Base-by-base conservation (phyloP, 2,329 filamentous ascomycete genomes). In the Sordariomycetes sp. region DNA sequence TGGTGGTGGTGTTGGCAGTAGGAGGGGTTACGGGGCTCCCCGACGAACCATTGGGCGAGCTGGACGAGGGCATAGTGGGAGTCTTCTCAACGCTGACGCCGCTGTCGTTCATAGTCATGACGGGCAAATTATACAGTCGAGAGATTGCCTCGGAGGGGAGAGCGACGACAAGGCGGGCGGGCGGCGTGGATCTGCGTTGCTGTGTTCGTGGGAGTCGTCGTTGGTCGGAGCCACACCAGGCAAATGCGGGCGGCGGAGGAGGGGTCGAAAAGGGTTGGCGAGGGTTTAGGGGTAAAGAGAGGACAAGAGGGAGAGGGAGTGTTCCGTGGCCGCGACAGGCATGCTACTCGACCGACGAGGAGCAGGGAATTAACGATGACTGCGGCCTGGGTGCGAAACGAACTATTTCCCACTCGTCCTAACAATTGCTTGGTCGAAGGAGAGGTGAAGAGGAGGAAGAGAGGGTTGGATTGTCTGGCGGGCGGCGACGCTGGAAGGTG, bases 41-140 rank as follows among this genome's bases (percentile, higher is more conserved):
- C 56, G 56, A 58, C 56, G 57, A 52, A 55, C 57, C 57, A 59
- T 59, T 59, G 35, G 53, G 52, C 52, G 53, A 59, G 43, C 51
- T 55, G 7, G 48, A 28, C 25, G 57, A 28, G 53, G 57, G 24
- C 52, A 59, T 59, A 25, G 57, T 40, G 28, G 57, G 53, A 55
- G 57, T 55, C 53, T 59, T 54, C 24, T 59, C 57, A 24, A 51
- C 37, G 37, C 55, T 59, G 52, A 59, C 53, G 40, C 53, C 40
- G 57, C 57, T 59, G 37, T 59, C 57, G 32, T 59, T 59, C 37
- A 59, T 59, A 25, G 57, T 55, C 57, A 59, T 59, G 51, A 55
- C 55, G 50, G 46, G 46, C 46, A 24, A 50, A 50, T 24, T 20
- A 50, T 50, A 40, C 51, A 54, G 28, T n/a, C 14, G 35, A 43